These are phyloP conservation scores for Ophiorrhiza pumila DNA, from an alignment of 257 asterid species.

Conservation along the genomic window DNA sequence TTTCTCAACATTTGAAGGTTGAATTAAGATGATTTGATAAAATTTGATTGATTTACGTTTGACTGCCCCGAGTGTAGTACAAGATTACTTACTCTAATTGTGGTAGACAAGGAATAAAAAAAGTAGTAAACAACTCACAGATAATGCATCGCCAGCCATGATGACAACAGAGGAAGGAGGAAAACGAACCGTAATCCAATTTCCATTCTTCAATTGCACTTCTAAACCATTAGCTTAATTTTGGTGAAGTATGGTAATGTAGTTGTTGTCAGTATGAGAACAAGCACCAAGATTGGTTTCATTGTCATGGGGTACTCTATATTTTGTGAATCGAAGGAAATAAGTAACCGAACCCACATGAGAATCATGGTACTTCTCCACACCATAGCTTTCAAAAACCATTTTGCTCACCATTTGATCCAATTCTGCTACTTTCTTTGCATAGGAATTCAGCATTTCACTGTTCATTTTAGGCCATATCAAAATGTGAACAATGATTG, in stretches of 20 bases:
- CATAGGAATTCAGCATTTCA: no score
- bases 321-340: constrained; percentile 44
- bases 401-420: constrained; percentile 47
- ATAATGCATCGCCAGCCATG: constrained; percentile 62
- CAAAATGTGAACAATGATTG: no score
- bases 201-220: constrained; percentile 40
- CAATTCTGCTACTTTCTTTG: no score
- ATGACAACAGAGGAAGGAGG: constrained; percentile 45
- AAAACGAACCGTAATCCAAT: constrained; percentile 41
- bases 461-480: no score
- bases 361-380: constrained; percentile 34
- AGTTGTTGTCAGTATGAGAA: constrained; percentile 53
- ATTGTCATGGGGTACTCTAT: constrained; percentile 33
- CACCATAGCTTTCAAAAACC: constrained; percentile 56
- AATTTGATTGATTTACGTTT: no score
- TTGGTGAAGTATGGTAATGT: constrained; percentile 48
- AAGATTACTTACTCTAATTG: no score
- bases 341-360: constrained; percentile 48
- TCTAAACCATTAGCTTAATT: constrained; percentile 52
- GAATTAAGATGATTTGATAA: no score
- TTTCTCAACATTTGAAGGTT: no score
- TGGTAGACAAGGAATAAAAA: no score
- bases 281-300: constrained; percentile 32
- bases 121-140: constrained; percentile 8
- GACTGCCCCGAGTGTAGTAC: no score